These are phyloP conservation scores for Kodamaea nitidulidarum DNA, from an alignment of 805 yeast genomes.

Conservation along the genomic window DNA sequence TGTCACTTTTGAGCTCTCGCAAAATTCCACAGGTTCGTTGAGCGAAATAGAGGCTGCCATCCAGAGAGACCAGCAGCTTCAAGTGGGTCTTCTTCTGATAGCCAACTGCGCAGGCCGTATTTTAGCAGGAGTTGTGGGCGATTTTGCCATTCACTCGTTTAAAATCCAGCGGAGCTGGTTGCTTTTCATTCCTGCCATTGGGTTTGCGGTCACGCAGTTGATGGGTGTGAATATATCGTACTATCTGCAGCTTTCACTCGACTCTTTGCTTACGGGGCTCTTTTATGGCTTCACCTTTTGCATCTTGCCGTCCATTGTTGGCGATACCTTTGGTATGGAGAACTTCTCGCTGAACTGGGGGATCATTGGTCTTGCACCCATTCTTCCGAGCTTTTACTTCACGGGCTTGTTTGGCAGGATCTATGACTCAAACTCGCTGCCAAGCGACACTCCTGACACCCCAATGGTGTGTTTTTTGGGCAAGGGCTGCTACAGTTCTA, in stretches of 20 bases:
- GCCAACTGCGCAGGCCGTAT: slow-evolving; percentile 67
- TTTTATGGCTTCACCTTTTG: slow-evolving; percentile 75
- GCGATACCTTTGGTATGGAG: slow-evolving; percentile 68
- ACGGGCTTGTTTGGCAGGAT: slow-evolving; percentile 60
- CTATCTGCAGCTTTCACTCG: slow-evolving; percentile 40
- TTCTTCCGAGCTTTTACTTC: slow-evolving; percentile 54
- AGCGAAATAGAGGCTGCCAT: slow-evolving; percentile 29
- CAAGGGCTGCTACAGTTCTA: slow-evolving; percentile 41
- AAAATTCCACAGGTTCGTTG: background rate
- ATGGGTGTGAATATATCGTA: slow-evolving; percentile 36
- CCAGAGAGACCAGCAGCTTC: slow-evolving; percentile 60
- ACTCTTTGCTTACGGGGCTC: slow-evolving; percentile 59
- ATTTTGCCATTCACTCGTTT: slow-evolving; percentile 46
- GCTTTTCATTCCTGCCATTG: slow-evolving; percentile 47
- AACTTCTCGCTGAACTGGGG: slow-evolving; percentile 76
- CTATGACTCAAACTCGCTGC: slow-evolving; percentile 47
- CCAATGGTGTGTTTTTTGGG: slow-evolving; percentile 29
- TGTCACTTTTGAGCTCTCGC: slow-evolving; percentile 14
- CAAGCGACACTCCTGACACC: background rate
- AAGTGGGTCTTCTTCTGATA: slow-evolving; percentile 67
- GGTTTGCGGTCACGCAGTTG: slow-evolving; percentile 49
- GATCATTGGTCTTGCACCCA: slow-evolving; percentile 60
- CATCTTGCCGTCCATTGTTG: slow-evolving; percentile 68
- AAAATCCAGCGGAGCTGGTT: slow-evolving; percentile 50
- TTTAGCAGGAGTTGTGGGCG: slow-evolving; percentile 61